Evolutionary conservation across 345 rosid genomes (phyloP), one percentile per base, ranked within the genome.

Genomic region (Linum tenue): DNA sequence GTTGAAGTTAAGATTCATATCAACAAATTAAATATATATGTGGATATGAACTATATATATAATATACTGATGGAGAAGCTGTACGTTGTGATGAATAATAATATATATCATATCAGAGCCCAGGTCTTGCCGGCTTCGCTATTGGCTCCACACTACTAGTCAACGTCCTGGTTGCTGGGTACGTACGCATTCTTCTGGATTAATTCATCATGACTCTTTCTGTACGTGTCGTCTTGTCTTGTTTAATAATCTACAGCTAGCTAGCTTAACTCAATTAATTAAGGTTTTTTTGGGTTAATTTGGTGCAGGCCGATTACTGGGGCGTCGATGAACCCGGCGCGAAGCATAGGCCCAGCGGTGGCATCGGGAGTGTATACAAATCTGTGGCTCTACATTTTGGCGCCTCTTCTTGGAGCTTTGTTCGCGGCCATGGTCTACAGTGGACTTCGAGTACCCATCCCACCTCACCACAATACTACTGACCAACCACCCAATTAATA

Each of bases 261-360:
- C 31, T 22, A 22, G 31, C 31, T 22, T 22, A 22, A 22, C 1
- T 22, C 0, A 22, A 22, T 22, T 22, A 1, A 22, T 22, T 22
- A 22, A 22, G 31, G 31, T 22, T 22, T 22, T 22, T 1, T 22
- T 22, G 31, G 50, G 43, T 64, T 39, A 48, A 48, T 48, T 48
- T 4, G 44, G 44, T 4, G 11, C 80, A 79, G 83, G 69, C 84
- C 86, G 7, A 79, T 80, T 15, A 85, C 83, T 0, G 82, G 85
- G 41, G 85, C 89, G 62, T 85, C 85, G 0, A 80, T 82, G 86
- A 82, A 85, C 63, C 86, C 85, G 2, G 85, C 75, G 0, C 77
- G 86, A 69, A 85, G 85, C 61, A 11, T 85, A 64, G 86, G 85
- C 50, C 86, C 81, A 16, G 82, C 85, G 0, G 67, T 80, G 39